phyloP scores from a whole-genome alignment of 1,139 yeast genomes.

The Casaregolazyma lundiana region DNA sequence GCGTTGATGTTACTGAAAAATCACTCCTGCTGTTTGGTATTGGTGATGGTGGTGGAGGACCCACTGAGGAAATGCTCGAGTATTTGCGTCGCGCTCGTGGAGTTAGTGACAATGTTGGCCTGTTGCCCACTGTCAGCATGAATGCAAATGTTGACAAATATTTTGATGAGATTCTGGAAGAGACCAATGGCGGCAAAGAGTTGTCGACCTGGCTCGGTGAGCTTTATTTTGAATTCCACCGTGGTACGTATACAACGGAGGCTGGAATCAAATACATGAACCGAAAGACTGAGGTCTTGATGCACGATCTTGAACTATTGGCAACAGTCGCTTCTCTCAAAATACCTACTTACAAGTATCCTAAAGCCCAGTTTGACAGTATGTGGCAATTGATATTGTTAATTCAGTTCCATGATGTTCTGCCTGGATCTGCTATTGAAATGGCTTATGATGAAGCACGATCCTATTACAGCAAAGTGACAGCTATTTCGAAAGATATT shows the following conservation, averaged over 20 bases:
- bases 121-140: conserved; percentile 64
- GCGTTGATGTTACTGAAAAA: conserved; percentile 61
- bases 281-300: conserved; percentile 64
- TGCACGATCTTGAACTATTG: conserved; percentile 78
- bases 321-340: conserved; percentile 68
- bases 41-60: conserved; percentile 99
- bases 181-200: conserved; percentile 54
- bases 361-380: conserved; percentile 57
- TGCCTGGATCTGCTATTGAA: conserved; percentile 94
- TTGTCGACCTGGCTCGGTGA: conserved; percentile 90
- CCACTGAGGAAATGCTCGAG: conserved; percentile 84
- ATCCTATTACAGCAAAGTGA: conserved; percentile 57
- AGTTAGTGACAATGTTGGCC: conserved; percentile 67
- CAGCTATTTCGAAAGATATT: conserved; percentile 49
- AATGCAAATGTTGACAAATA: conserved; percentile 12
- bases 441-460: conserved; percentile 91
- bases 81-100: conserved; percentile 86
- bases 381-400: conserved; percentile 85
- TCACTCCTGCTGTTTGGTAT: conserved; percentile 79
- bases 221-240: conserved; percentile 84
- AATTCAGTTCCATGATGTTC: conserved; percentile 94
- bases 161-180: conserved; percentile 44
- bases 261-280: conserved; percentile 73
- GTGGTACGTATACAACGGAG: conserved; percentile 93
- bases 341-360: conserved; percentile 57